A percentile compares a stretch with the other conserved stretches of the same genome.
These are phyloP conservation scores for Phlebopus sp. DNA, from an alignment of 1,284 basidiomycete species.

Conservation along the genomic window DNA sequence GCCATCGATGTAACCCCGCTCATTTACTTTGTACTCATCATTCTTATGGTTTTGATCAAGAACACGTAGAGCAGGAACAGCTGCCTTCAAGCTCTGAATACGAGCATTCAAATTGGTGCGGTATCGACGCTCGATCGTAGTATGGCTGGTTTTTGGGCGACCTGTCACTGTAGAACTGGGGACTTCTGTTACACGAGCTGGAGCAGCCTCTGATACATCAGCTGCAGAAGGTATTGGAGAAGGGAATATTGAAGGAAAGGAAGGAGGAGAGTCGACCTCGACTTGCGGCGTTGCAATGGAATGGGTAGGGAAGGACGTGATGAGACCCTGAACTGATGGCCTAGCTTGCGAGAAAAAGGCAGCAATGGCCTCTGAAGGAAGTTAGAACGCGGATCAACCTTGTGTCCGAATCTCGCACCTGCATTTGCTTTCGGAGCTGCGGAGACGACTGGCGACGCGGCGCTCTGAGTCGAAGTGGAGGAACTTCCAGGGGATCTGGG, in stretches of 20 bases:
- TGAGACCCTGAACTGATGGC: constrained; percentile 39
- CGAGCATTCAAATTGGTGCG: constrained; percentile 89
- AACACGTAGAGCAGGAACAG: constrained; percentile 79
- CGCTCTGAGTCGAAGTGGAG: constrained; percentile 5
- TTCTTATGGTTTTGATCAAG: constrained; percentile 56
- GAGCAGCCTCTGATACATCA: constrained; percentile 5
- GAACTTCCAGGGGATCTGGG: constrained; percentile 20
- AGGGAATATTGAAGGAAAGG: constrained; percentile 35
- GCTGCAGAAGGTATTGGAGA: constrained; percentile 27
- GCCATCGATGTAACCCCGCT: constrained; percentile 75
- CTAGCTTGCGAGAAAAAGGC: constrained; percentile 25
- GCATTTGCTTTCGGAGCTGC: constrained; percentile 1
- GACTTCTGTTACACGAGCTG: constrained; percentile 26
- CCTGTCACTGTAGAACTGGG: constrained; percentile 29
- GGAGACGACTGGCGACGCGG: constrained; percentile 19
- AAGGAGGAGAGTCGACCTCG: constrained; percentile 25
- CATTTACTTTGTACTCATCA: constrained; percentile 57
- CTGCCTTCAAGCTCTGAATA: constrained; percentile 77
- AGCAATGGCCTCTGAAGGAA: constrained; percentile 16
- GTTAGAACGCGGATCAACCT: not conserved
- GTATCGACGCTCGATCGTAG: constrained; percentile 87
- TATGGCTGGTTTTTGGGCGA: constrained; percentile 84
- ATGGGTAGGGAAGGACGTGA: constrained; percentile 21
- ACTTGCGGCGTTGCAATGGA: constrained; percentile 9
- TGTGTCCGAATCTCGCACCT: constrained; percentile 13